A percentile compares a stretch with the other conserved stretches of the same genome.
phyloP scores from a whole-genome alignment of 371 early-diverging fungal species.

The Mortierella sp. region DNA sequence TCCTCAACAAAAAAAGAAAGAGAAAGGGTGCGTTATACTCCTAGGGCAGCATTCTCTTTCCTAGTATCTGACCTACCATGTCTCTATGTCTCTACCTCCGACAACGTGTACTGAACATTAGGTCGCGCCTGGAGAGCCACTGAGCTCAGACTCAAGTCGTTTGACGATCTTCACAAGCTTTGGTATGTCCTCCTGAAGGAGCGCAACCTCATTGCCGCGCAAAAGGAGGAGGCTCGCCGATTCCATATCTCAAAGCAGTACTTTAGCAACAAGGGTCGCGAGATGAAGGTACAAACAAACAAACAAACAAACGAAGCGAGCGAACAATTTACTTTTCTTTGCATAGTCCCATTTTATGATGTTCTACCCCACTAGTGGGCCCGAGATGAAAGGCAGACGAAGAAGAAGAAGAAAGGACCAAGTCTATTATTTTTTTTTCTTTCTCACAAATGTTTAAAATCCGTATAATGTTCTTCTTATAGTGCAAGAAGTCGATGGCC shows the following conservation, averaged over 20 bases:
- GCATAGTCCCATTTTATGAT: no score
- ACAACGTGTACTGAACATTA: slow-evolving; percentile 29
- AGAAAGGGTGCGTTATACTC: background rate
- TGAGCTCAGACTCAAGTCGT: slow-evolving; percentile 92
- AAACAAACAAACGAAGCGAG: no score
- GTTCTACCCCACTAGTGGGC: no score
- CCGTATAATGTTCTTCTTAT: background rate
- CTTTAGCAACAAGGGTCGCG: slow-evolving; percentile 80
- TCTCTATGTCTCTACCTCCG: background rate
- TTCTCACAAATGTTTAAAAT: background rate
- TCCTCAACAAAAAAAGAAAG: slow-evolving; percentile 2
- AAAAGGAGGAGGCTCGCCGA: slow-evolving; percentile 84
- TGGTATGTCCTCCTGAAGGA: slow-evolving; percentile 97
- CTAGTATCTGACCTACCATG: background rate
- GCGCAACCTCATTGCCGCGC: slow-evolving; percentile 90
- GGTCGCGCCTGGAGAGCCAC: slow-evolving; percentile 93
- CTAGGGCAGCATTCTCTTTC: background rate
- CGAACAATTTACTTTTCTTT: no score
- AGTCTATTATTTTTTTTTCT: background rate
- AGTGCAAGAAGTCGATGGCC: slow-evolving; percentile 94
- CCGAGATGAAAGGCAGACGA: no score
- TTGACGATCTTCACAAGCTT: slow-evolving; percentile 96
- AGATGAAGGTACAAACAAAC: slow-evolving; percentile 79
- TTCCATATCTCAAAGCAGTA: slow-evolving; percentile 67
- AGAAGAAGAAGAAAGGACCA: no score